Base-by-base conservation (phyloP, 371 early-diverging fungal species). In the Zychaea mexicana region DNA sequence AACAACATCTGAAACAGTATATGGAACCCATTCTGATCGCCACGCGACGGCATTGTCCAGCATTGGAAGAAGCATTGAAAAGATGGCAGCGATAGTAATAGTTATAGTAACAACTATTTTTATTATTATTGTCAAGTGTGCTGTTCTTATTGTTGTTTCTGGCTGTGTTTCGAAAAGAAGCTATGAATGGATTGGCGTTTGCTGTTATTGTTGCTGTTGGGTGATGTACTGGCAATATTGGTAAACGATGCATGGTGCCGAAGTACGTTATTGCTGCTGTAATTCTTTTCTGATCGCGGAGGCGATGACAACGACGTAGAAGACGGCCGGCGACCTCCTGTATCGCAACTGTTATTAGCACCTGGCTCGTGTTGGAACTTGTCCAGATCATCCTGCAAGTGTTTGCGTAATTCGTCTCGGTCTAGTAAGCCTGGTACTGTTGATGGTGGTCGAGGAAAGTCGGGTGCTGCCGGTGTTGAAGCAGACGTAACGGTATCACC, bases 1-100 rank as follows among this genome's bases (percentile, higher is more conserved):
- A 52, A n/a, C 26, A 26, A 13, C 61, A 61, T 17, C 52, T 61
- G 52, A 42, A 39, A 33, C 30, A 21, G 15, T 61, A 61, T 24
- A 21, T 61, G 0, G 21, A 24, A 21, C 38, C 38, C 0, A 27
- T 61, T n/a, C 13, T 52, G 3, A 10, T 21, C 7, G 28, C 61
- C 1, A 33, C 38, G 38, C 32, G 56, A 46, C 59, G 26, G 12
- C 55, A 24, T 7, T 55, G 21, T 55, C 12, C n/a, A 24, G 10
- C n/a, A 4, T 7, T 58, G 13, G 28, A 39, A 27, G 39, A 58
- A 27, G 39, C 28, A 13, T 42, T 58, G 10, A 19, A 58, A 24
- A 36, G 39, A 58, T 58, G 59, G 59, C 27, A 38, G 56, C 19
- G 31, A 54, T 19, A 45, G 7, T 45, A 45, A 12, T 17, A 19